phyloP scores from a whole-genome alignment of 257 asterid species.

The Mentha longifolia region DNA sequence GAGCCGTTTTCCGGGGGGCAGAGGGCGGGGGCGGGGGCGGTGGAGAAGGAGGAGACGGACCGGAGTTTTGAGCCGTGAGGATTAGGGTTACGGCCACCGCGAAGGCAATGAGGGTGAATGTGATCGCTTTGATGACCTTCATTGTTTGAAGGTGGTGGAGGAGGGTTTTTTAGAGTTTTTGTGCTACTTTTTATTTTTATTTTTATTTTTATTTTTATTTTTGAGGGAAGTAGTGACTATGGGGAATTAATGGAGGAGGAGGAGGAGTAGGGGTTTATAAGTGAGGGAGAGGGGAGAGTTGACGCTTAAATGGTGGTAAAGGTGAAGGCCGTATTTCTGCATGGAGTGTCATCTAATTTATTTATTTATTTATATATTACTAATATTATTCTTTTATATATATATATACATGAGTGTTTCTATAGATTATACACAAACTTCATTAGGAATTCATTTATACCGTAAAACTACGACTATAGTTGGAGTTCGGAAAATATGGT shows the following conservation, averaged over 20 bases:
- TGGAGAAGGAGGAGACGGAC: too few species aligned
- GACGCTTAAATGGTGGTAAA: conserved; percentile 38
- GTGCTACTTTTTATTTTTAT: not conserved
- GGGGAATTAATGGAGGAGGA: conserved; percentile 1
- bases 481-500: too few species aligned
- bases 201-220: not conserved
- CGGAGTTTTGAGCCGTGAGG: conserved; percentile 25
- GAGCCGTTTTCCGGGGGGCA: not conserved
- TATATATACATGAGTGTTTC: not conserved
- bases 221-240: not conserved
- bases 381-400: not conserved
- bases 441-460: not conserved
- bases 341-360: conserved; percentile 35
- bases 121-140: conserved; percentile 45
- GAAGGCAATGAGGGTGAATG: conserved; percentile 32
- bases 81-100: conserved; percentile 48
- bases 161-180: not conserved
- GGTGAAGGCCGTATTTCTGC: conserved; percentile 32
- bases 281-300: conserved; percentile 36
- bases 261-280: conserved; percentile 30
- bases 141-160: conserved; percentile 41
- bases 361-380: too few species aligned
- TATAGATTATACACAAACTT: not conserved
- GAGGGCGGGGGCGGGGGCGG: not conserved
- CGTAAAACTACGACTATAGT: not conserved